A percentile compares a stretch with the other conserved stretches of the same genome.
These are phyloP conservation scores for Sugiyamaella neomexicana DNA, from an alignment of 1,139 yeast genomes.

Conservation along the genomic window DNA sequence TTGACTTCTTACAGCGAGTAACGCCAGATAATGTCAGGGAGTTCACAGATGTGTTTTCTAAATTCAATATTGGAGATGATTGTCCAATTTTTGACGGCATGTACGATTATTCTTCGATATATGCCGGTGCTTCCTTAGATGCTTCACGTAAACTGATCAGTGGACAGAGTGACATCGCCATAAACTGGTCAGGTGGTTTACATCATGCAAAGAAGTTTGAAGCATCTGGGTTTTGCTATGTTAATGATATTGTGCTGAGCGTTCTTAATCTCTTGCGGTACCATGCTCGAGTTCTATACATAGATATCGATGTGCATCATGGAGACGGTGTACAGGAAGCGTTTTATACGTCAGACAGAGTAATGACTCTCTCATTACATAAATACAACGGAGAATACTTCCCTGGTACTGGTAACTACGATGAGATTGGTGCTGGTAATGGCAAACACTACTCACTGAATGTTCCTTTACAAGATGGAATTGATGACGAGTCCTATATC, in stretches of 20 bases:
- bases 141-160: constrained; percentile 82
- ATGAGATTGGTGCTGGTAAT: constrained; percentile 82
- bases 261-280: constrained; percentile 78
- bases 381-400: constrained; percentile 93
- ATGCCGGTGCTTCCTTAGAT: constrained; percentile 91
- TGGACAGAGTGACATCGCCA: constrained; percentile 91
- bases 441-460: constrained; percentile 87
- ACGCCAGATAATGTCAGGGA: constrained; percentile 77
- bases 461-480: constrained; percentile 94
- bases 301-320: constrained; percentile 94
- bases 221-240: constrained; percentile 94
- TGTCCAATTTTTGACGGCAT: constrained; percentile 97
- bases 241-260: constrained; percentile 90
- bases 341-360: constrained; percentile 90
- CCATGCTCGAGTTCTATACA: constrained; percentile 88
- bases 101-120: constrained; percentile 80
- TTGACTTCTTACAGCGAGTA: constrained; percentile 70
- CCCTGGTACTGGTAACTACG: constrained; percentile 86
- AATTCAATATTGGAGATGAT: constrained; percentile 94
- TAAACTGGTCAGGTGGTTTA: constrained; percentile 95
- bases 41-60: constrained; percentile 58
- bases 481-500: constrained; percentile 88
- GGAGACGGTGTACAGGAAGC: constrained; percentile 99
- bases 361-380: constrained; percentile 93
- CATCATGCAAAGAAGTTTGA: constrained; percentile 96